phyloP scores from a whole-genome alignment of 1,284 basidiomycete genomes.

The Cutaneotrichosporon cavernicola region DNA sequence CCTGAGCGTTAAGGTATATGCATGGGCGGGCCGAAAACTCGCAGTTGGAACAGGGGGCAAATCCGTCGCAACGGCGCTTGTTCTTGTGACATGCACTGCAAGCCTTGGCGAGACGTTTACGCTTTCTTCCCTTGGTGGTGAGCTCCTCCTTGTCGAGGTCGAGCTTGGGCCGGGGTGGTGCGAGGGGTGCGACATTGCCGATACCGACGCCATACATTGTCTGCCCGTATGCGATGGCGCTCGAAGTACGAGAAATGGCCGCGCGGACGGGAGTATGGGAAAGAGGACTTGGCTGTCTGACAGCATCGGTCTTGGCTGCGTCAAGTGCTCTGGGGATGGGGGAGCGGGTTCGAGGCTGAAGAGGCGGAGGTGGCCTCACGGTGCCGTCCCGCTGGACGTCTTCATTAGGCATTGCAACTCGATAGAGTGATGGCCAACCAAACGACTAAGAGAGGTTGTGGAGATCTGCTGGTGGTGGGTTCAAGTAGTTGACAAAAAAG shows the following conservation, averaged over 20 bases:
- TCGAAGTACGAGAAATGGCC: conserved; percentile 6
- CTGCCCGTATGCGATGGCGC: conserved; percentile 20
- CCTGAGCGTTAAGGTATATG: conserved; percentile 53
- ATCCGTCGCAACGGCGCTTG: conserved; percentile 57
- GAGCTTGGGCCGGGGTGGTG: conserved; percentile 16
- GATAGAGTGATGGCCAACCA: neutral
- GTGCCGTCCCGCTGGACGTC: conserved; percentile 7
- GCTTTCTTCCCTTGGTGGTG: conserved; percentile 52
- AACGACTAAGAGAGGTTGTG: neutral
- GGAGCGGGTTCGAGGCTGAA: conserved; percentile 20
- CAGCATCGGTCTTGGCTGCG: conserved; percentile 1
- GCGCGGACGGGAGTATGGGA: conserved; percentile 18
- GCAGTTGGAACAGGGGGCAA: conserved; percentile 57
- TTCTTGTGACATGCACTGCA: conserved; percentile 55
- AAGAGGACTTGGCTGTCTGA: conserved; percentile 7
- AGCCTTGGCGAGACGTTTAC: conserved; percentile 52
- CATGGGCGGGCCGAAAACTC: conserved; percentile 56
- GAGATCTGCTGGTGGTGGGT: neutral
- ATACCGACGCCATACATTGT: conserved; percentile 20
- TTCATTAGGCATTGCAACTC: conserved; percentile 1
- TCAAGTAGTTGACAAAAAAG: neutral
- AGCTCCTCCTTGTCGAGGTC: conserved; percentile 45
- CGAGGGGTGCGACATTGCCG: conserved; percentile 3
- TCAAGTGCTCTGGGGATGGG: conserved; percentile 18
- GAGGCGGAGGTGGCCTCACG: conserved; percentile 13